Conservation (phyloP, 1,284 basidiomycete genomes). For the Rhodotorula sp. region DNA sequence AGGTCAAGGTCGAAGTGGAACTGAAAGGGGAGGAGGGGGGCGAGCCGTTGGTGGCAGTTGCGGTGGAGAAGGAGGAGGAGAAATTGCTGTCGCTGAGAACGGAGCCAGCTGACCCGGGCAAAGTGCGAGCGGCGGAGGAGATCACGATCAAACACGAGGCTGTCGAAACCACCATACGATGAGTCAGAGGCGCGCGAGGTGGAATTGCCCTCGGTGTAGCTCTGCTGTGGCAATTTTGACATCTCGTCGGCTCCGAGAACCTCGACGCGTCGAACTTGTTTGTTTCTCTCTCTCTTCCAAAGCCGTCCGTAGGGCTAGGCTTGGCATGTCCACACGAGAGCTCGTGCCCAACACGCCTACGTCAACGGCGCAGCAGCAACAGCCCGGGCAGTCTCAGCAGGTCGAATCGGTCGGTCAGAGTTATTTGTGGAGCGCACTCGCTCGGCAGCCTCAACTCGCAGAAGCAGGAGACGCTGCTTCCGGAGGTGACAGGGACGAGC, state of each 20-base stretch:
- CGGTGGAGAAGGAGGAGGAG: slow-evolving; percentile 16
- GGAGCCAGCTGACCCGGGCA: neutral
- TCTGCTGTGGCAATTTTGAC: neutral
- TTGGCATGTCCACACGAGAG: slow-evolving; percentile 3
- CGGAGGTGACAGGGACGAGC: neutral
- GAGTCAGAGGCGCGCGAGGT: neutral
- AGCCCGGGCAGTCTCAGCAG: neutral
- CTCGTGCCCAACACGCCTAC: slow-evolving; percentile 21
- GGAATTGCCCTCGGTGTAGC: neutral
- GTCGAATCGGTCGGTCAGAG: neutral
- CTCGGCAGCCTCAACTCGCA: neutral
- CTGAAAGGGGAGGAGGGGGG: slow-evolving; percentile 3
- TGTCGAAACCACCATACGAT: neutral
- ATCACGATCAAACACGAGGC: neutral
- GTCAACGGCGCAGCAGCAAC: neutral
- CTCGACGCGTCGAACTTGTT: slow-evolving; percentile 1
- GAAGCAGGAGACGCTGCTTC: too few species aligned
- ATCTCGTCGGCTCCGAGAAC: neutral
- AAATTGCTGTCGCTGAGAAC: neutral
- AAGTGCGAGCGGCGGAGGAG: neutral
- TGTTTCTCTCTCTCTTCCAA: neutral
- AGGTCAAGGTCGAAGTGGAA: slow-evolving; percentile 16
- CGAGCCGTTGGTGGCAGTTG: slow-evolving; percentile 16
- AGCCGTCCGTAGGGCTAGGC: neutral
- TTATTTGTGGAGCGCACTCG: neutral